Conservation (phyloP, 352 stramenopile species). For the Nothophytophthora sp. region DNA sequence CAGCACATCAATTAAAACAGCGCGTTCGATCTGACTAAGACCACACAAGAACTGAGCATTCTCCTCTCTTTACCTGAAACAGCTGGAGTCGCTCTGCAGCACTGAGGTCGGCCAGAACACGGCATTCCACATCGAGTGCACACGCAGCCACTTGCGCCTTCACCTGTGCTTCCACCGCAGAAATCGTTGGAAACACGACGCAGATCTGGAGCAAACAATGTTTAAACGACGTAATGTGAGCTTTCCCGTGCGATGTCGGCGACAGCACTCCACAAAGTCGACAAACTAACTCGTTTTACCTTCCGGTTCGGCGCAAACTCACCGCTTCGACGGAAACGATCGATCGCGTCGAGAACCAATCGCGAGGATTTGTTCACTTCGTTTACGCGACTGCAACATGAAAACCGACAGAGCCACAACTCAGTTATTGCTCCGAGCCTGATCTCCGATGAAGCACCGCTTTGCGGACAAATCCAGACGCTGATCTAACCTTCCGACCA, state of each 20-base stretch:
- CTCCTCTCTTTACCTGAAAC: slow-evolving; percentile 29
- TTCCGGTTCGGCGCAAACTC: not conserved
- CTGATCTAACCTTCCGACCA: slow-evolving; percentile 72
- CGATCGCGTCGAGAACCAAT: slow-evolving; percentile 46
- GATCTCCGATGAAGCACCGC: no score
- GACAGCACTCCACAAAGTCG: not conserved
- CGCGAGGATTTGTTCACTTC: slow-evolving; percentile 52
- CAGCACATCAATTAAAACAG: not conserved
- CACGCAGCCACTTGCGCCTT: slow-evolving; percentile 12
- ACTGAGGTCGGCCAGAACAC: slow-evolving; percentile 26
- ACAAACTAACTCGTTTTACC: not conserved
- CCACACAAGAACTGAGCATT: not conserved
- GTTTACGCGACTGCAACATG: slow-evolving; percentile 43
- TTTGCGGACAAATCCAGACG: no score
- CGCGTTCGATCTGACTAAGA: not conserved
- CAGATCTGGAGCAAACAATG: slow-evolving; percentile 29
- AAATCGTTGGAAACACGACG: slow-evolving; percentile 66
- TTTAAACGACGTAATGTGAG: slow-evolving; percentile 1
- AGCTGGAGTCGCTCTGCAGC: slow-evolving; percentile 17
- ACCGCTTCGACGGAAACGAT: slow-evolving; percentile 24
- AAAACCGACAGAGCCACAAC: not conserved
- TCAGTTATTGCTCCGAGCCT: no score
- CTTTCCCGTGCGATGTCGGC: not conserved
- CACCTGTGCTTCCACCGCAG: slow-evolving; percentile 27
- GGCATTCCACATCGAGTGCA: slow-evolving; percentile 1